Conservation (phyloP, 257 asterid species). For the Ocimum tenuiflorum region DNA sequence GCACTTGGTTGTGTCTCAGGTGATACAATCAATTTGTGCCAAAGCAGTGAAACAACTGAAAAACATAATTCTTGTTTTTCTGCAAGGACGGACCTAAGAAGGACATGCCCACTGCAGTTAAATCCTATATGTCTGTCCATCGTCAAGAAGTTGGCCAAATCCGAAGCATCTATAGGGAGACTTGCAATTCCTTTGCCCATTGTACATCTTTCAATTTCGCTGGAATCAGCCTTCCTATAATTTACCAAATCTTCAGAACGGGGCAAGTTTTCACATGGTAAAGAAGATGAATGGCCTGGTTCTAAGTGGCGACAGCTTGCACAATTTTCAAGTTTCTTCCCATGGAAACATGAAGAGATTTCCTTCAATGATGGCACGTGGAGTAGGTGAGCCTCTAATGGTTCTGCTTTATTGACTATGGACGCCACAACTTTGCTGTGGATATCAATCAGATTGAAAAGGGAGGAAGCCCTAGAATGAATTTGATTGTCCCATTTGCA, state of each 20-base stretch:
- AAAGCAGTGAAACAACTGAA: constrained; percentile 92
- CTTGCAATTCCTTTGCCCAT: constrained; percentile 52
- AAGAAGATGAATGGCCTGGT: constrained; percentile 43
- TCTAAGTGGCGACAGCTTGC: constrained; percentile 42
- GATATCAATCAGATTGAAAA: constrained; percentile 80
- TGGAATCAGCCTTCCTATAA: constrained; percentile 30
- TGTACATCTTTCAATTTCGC: constrained; percentile 33
- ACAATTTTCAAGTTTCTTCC: constrained; percentile 43
- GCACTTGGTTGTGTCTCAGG: constrained; percentile 91
- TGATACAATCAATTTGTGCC: constrained; percentile 94
- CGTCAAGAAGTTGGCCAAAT: constrained; percentile 85
- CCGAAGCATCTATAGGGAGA: constrained; percentile 80
- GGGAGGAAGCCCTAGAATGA: constrained; percentile 81
- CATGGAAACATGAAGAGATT: constrained; percentile 42
- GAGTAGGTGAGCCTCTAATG: constrained; percentile 77
- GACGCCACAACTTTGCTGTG: constrained; percentile 92
- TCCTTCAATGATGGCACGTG: constrained; percentile 49
- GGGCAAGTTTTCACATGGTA: constrained; percentile 33
- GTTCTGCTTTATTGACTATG: constrained; percentile 88
- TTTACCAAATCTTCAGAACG: constrained; percentile 32
- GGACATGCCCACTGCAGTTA: constrained; percentile 72
- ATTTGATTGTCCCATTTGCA: constrained; percentile 93
- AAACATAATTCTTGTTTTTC: constrained; percentile 90
- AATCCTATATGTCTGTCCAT: constrained; percentile 90
- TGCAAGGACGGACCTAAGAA: constrained; percentile 63